phyloP scores from a whole-genome alignment of 148 eudicot genomes.

The Rhododendron vialii region DNA sequence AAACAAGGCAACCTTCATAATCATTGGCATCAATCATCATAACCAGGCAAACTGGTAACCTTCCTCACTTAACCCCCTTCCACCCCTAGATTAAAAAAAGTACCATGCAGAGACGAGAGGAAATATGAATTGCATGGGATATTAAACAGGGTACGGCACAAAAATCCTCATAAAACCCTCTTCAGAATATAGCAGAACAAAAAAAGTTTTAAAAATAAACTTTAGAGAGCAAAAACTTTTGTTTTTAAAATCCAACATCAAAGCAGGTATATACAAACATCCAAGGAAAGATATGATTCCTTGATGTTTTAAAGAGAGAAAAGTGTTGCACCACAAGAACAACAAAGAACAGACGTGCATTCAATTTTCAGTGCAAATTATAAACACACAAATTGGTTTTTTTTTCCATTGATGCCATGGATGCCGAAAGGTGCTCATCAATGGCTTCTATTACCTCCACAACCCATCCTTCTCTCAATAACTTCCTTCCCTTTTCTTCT shows the following conservation, averaged over 20 bases:
- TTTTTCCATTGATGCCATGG: background rate
- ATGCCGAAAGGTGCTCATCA: background rate
- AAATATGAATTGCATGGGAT: slow-evolving; percentile 2
- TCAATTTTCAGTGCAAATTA: background rate
- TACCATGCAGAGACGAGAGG: background rate
- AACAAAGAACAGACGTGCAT: background rate
- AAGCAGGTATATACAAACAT: background rate
- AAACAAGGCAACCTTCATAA: slow-evolving; percentile 59
- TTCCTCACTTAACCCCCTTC: slow-evolving; percentile 19
- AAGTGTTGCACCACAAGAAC: background rate
- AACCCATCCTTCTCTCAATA: background rate
- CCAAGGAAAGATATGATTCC: background rate
- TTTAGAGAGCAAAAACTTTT: background rate
- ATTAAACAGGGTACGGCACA: background rate
- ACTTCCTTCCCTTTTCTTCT: background rate
- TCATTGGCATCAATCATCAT: slow-evolving; percentile 24
- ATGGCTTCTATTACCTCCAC: background rate
- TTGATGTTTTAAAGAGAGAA: background rate
- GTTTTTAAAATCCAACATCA: background rate
- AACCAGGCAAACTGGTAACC: slow-evolving; percentile 21
- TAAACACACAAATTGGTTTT: background rate
- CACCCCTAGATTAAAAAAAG: background rate
- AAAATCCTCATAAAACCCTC: background rate
- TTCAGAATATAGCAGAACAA: background rate
- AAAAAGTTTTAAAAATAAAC: background rate